phyloP scores from a whole-genome alignment of 208 protist genomes.

The Lotmaria passim region DNA sequence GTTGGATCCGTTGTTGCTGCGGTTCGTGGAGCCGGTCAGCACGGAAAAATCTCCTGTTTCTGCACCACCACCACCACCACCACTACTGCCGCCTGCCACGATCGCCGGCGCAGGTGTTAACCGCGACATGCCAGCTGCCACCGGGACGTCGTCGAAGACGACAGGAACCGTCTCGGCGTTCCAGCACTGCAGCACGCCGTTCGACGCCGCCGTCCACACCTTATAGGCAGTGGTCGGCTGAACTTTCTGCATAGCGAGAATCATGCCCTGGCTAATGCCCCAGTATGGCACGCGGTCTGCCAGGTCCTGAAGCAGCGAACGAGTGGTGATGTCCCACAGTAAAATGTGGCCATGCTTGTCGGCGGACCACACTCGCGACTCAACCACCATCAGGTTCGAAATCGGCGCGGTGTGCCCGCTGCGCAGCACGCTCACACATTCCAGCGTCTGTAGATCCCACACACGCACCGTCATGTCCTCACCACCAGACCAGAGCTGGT shows the following conservation, averaged over 20 bases:
- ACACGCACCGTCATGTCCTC: slow-evolving; percentile 86
- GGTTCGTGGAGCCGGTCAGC: slow-evolving; percentile 18
- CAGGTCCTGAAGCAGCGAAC: slow-evolving; percentile 70
- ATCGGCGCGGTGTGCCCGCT: slow-evolving; percentile 70
- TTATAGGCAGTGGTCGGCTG: slow-evolving; percentile 65
- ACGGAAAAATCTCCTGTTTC: slow-evolving; percentile 11
- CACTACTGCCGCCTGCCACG: not conserved
- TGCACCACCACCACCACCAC: not conserved
- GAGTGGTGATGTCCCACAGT: slow-evolving; percentile 84
- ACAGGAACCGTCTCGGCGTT: slow-evolving; percentile 82
- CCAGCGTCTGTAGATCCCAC: slow-evolving; percentile 73
- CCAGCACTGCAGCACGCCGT: slow-evolving; percentile 83
- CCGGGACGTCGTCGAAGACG: slow-evolving; percentile 45
- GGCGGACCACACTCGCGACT: slow-evolving; percentile 83
- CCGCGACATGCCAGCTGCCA: slow-evolving; percentile 10
- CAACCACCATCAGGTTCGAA: slow-evolving; percentile 54
- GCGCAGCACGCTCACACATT: slow-evolving; percentile 51
- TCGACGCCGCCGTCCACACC: slow-evolving; percentile 72
- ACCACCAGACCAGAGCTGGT: slow-evolving; percentile 83
- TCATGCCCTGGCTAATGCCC: slow-evolving; percentile 37
- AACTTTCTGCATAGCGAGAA: slow-evolving; percentile 68
- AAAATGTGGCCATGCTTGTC: slow-evolving; percentile 81
- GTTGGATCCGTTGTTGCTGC: not conserved
- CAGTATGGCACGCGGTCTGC: slow-evolving; percentile 41
- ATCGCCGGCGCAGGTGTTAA: not conserved